These are phyloP conservation scores for Murraya koenigii DNA, from an alignment of 345 rosid genomes.

Conservation along the genomic window DNA sequence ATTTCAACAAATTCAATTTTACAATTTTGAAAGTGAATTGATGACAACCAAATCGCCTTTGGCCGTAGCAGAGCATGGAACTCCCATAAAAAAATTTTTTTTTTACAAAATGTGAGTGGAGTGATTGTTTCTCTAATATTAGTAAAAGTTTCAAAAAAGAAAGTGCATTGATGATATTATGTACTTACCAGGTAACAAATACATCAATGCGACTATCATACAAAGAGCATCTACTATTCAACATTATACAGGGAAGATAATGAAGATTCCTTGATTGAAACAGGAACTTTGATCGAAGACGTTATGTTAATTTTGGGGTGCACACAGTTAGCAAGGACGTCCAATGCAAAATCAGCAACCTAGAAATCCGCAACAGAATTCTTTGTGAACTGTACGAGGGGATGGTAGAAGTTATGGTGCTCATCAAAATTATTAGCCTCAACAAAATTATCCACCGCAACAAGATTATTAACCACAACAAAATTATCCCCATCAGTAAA, in stretches of 20 bases:
- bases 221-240: conserved; percentile 79
- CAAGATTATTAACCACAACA: too few species aligned
- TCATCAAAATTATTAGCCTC: conserved; percentile 27
- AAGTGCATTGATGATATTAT: background rate
- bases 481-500: too few species aligned
- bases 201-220: conserved; percentile 76
- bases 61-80: too few species aligned
- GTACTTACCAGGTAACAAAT: conserved; percentile 66
- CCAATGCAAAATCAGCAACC: conserved; percentile 44
- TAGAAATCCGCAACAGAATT: conserved; percentile 34
- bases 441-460: too few species aligned
- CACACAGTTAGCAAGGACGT: conserved; percentile 36
- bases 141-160: too few species aligned
- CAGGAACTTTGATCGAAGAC: conserved; percentile 31
- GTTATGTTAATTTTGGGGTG: background rate
- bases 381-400: conserved; percentile 42
- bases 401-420: conserved; percentile 44
- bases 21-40: background rate
- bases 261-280: conserved; percentile 41
- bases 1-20: background rate
- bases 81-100: too few species aligned
- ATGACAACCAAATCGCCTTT: too few species aligned
- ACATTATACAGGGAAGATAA: conserved; percentile 13
- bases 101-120: too few species aligned
- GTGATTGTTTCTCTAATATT: too few species aligned